A percentile compares a stretch with the other conserved stretches of the same genome.
phyloP scores from a whole-genome alignment of 2,329 filamentous ascomycete species.

The Endoconidiophora polonica region DNA sequence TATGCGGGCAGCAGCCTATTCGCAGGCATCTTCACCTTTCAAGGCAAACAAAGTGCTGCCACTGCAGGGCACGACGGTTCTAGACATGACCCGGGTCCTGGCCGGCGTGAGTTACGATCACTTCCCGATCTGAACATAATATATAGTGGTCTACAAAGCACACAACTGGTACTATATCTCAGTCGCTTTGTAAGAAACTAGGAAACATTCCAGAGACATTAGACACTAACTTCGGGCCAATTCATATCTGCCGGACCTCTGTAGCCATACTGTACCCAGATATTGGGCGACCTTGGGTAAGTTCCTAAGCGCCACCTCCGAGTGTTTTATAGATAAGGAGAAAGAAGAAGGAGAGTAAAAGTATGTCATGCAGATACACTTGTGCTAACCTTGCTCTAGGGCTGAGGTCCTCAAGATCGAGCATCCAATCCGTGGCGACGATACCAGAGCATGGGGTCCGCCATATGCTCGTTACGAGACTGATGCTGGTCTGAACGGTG shows the following conservation, averaged over 20 bases:
- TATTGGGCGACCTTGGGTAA: constrained; percentile 88
- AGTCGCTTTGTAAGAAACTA: too few relatives aligned
- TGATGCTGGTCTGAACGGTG: constrained; percentile 41
- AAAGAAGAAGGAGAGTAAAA: too few relatives aligned
- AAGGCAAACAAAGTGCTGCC: constrained; percentile 30
- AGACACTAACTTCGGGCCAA: too few relatives aligned
- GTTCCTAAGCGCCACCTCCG: constrained; percentile 17
- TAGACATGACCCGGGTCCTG: constrained; percentile 93
- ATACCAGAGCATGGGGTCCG: constrained; percentile 91
- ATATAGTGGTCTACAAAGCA: too few relatives aligned
- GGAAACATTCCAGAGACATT: too few relatives aligned
- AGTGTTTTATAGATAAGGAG: neutral
- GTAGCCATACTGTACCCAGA: constrained; percentile 94
- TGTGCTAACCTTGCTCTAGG: constrained; percentile 25
- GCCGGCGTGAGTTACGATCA: constrained; percentile 54
- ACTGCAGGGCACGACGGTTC: constrained; percentile 68
- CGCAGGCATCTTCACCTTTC: neutral
- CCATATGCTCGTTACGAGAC: constrained; percentile 70
- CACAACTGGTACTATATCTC: too few relatives aligned
- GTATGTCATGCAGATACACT: neutral
- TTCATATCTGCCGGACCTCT: constrained; percentile 4
- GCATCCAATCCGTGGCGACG: constrained; percentile 78
- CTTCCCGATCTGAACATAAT: neutral
- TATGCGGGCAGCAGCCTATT: too few relatives aligned
- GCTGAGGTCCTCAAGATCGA: constrained; percentile 97